Base-by-base conservation (phyloP, 805 yeast genomes). In the Ogataea nakhonphanomensis region DNA sequence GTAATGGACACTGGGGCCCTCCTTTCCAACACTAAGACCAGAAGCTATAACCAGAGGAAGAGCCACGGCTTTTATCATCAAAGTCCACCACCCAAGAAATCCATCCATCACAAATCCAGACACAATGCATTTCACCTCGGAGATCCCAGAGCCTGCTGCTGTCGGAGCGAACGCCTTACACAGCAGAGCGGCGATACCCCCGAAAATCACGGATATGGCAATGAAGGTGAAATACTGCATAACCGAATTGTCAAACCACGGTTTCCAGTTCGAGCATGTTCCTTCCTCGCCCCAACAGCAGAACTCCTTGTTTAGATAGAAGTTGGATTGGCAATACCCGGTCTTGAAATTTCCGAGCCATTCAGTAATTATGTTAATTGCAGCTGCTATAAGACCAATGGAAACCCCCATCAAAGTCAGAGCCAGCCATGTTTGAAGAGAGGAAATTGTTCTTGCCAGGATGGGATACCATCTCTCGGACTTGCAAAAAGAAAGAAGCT, bases 1-100 rank as follows among this genome's bases (percentile, higher is more conserved):
- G 62, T 91, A 93, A 63, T 93, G 99, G 9, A 93, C 99, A 53
- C 91, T 80, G 2, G 99, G 99, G 0, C 99, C 99, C 59, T 93
- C 99, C 63, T 93, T 93, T 15, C 99, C 99, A 5, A 93, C 84
- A 50, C 91, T 84, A 27, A 93, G 63, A 0, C 99, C 99, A 1
- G 96, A 82, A 0, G 95, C 90, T 54, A 93, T 93, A 0, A 95
- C 87, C 44, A 93, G 66, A 0, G 99, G 99, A 30, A 93, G 65
- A 0, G 95, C 86, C 8, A 88, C 57, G 36, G 88, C 74, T 51
- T 93, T 93, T 39, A 91, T 78, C 1, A 77, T 48, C 17, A 91
- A 66, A 0, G 96, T 89, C 58, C 73, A 67, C 63, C 80, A 71
- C 21, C 81, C 84, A 38, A 93, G 70, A 53, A 91, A 93, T 3